Evolutionary conservation across 2,329 filamentous ascomycete species (phyloP), one percentile per base, ranked within the genome.

Genomic region (Colletotrichum sp.): DNA sequence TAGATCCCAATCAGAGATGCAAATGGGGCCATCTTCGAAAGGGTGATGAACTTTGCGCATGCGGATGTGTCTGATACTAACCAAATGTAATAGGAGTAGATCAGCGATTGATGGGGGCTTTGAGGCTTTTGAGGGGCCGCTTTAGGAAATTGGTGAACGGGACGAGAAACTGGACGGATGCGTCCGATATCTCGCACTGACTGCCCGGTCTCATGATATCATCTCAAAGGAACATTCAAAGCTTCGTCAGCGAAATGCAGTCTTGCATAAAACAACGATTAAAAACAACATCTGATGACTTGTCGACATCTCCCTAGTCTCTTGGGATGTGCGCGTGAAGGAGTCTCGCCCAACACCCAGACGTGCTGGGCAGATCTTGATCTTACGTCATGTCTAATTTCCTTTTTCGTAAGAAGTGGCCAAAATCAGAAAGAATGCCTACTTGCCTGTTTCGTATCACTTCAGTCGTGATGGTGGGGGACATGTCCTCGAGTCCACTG

Each of bases 401-500:
- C 8, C 8, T 44, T n/a, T 44, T 44, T 8, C 36, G 5, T 5
- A 44, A 10, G 39, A 6, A n/a, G 10, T 5, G 8, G 3, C 7
- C 18, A 44, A 10, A 10, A 44, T 10, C 39, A 12, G 39, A n/a
- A 44, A n/a, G 5, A 2, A 44, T 44, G 39, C 6, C 5, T 44
- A 5, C 18, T 44, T 44, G 39, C 18, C 9, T 44, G 39, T 44
- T 18, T 49, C 44, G 8, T 52, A 4, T 52, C 10, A 21, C 44
- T 8, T 21, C 44, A 52, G 44, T 52, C 8, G 44, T 52, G 10
- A 12, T 24, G n/a, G 10, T 21, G 10, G 2, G 6, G 2, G 44
- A 0, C 44, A 21, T 7, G 44, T 4, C 44, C 44, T 52, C 3
- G 3, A 8, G 44, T 8, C 2, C 2, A 1, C n/a, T 7, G 44